Percentiles rank a stretch among this genome's conserved stretches.
Evolutionary conservation across 2,329 filamentous ascomycete genomes (phyloP).

Genomic region (Colletotrichum gloeosporioides): DNA sequence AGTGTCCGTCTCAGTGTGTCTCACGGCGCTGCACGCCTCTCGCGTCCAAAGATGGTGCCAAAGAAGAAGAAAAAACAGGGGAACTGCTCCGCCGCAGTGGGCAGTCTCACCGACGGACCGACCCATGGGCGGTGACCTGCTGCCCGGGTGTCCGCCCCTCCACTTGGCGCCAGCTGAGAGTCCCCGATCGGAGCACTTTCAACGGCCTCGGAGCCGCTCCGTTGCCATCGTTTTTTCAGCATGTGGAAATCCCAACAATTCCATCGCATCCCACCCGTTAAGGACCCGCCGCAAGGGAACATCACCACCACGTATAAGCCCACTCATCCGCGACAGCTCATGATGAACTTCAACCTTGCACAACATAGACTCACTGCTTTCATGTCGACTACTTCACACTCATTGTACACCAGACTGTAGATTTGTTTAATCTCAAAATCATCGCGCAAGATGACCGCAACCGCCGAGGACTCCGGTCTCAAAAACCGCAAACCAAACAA

Average conservation of each 20-base stretch:
- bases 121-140: not conserved
- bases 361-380: not conserved
- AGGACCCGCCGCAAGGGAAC: not conserved
- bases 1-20: conserved; percentile 11
- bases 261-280: not conserved
- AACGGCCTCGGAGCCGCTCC: conserved; percentile 4
- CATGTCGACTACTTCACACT: not conserved
- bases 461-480: not conserved
- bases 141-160: not conserved
- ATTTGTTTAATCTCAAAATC: not conserved
- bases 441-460: not conserved
- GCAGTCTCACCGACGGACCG: conserved; percentile 18
- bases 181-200: not conserved
- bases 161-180: not conserved
- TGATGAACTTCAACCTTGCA: not conserved
- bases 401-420: not conserved
- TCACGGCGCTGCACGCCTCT: not conserved
- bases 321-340: not conserved
- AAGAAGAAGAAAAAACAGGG: not conserved
- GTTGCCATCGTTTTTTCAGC: not conserved
- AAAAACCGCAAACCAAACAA: not conserved
- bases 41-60: not conserved
- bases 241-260: conserved; percentile 12
- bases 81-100: not conserved
- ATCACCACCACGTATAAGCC: not conserved